Evolutionary conservation across 2,329 filamentous ascomycete species (phyloP).

Genomic region (Colletotrichum lupini): DNA sequence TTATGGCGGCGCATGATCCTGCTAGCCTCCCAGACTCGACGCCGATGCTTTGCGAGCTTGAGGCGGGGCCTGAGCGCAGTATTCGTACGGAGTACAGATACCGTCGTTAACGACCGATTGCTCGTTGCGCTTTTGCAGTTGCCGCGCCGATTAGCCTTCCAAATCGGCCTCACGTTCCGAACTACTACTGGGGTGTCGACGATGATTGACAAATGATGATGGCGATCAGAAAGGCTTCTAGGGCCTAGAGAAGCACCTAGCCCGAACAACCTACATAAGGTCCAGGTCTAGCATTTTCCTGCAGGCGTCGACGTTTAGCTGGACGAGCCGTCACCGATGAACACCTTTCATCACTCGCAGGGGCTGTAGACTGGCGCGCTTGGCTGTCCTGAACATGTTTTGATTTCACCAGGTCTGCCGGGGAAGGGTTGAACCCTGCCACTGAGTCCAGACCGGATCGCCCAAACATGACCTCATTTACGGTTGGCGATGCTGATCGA

Average conservation of each 20-base stretch:
- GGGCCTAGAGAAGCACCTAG: constrained; percentile 10
- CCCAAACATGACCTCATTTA: constrained; percentile 9
- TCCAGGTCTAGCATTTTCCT: background rate
- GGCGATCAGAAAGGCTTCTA: background rate
- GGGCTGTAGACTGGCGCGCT: constrained; percentile 20
- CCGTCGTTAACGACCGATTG: background rate
- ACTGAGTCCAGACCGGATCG: constrained; percentile 8
- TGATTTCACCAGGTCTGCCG: constrained; percentile 11
- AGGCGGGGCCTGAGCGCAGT: constrained; percentile 11
- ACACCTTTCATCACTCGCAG: background rate
- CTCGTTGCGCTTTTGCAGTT: background rate
- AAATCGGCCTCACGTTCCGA: constrained; percentile 30
- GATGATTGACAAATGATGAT: background rate
- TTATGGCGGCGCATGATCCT: constrained; percentile 24
- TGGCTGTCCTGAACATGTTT: constrained; percentile 8
- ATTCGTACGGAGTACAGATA: background rate
- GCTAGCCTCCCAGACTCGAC: constrained; percentile 13
- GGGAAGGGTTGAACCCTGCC: constrained; percentile 22
- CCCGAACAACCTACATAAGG: constrained; percentile 18
- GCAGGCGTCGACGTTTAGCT: constrained; percentile 11
- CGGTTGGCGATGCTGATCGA: background rate
- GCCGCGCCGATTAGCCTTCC: constrained; percentile 21
- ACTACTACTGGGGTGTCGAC: constrained; percentile 1
- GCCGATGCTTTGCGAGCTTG: background rate
- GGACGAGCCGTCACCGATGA: background rate